Base-by-base conservation (phyloP, 75 land plant species). In the Selaginella tamariscina region DNA sequence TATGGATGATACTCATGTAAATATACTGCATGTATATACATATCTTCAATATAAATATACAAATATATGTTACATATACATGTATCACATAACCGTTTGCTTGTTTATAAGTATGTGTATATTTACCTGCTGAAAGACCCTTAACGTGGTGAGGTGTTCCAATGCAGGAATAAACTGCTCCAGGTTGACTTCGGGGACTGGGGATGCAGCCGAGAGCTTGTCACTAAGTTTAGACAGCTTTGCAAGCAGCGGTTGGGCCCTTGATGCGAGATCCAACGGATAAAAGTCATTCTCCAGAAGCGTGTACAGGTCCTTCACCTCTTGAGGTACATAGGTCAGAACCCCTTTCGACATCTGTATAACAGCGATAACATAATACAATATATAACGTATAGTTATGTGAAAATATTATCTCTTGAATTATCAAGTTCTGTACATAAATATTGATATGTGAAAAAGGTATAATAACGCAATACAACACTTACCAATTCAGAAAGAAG, bases 401-500 rank as follows among this genome's bases (percentile, higher is more conserved):
- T n/a, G n/a, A n/a, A n/a, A n/a, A n/a, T n/a, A n/a, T n/a, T n/a
- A n/a, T n/a, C n/a, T n/a, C n/a, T n/a, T n/a, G n/a, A n/a, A n/a
- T n/a, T n/a, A n/a, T n/a, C n/a, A n/a, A n/a, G n/a, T n/a, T n/a
- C n/a, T n/a, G n/a, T n/a, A n/a, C n/a, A n/a, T n/a, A n/a, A n/a
- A n/a, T n/a, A n/a, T n/a, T n/a, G n/a, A n/a, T n/a, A n/a, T n/a
- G n/a, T n/a, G n/a, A n/a, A n/a, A n/a, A n/a, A n/a, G n/a, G n/a
- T n/a, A n/a, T n/a, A n/a, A n/a, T n/a, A n/a, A n/a, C n/a, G n/a
- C n/a, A n/a, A n/a, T n/a, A n/a, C n/a, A n/a, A 62, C 30, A 66
- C 88, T 73, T 84, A 92, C 97, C 83, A 92, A 56, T 54, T 88
- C 97, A 56, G 87, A 81, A 31, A 89, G 81, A 24, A 92, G 82